phyloP scores from a whole-genome alignment of 1,284 basidiomycete genomes.

The Anthracocystis walkeri region DNA sequence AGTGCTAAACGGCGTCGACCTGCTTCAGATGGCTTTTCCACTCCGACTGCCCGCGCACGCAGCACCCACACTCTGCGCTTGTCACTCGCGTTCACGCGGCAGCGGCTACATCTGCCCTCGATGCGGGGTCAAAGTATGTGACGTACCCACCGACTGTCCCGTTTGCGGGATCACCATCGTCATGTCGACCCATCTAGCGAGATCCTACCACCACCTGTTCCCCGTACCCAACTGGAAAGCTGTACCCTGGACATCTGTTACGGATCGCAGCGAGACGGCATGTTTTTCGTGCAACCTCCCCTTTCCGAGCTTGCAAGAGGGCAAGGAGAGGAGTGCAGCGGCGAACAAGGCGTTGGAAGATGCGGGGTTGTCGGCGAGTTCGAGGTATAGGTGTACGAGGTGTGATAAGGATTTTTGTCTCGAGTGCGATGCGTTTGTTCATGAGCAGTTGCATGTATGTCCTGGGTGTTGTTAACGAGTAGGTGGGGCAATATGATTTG shows the following conservation, averaged over 20 bases:
- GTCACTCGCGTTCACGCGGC: slow-evolving; percentile 81
- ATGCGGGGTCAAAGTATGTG: slow-evolving; percentile 91
- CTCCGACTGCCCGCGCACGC: slow-evolving; percentile 58
- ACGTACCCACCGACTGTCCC: slow-evolving; percentile 97
- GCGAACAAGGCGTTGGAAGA: slow-evolving; percentile 33
- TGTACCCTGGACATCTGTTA: slow-evolving; percentile 70
- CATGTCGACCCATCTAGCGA: slow-evolving; percentile 92
- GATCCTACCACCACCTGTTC: slow-evolving; percentile 94
- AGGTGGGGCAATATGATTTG: no score
- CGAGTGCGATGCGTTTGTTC: slow-evolving; percentile 67
- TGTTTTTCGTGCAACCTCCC: slow-evolving; percentile 55
- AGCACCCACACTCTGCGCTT: slow-evolving; percentile 76
- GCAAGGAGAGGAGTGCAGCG: slow-evolving; percentile 14
- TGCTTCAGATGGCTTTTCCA: slow-evolving; percentile 99
- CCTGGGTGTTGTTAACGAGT: slow-evolving; percentile 60
- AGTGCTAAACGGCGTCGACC: slow-evolving; percentile 71
- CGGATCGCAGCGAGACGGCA: neutral
- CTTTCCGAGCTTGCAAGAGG: slow-evolving; percentile 40
- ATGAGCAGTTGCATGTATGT: slow-evolving; percentile 65
- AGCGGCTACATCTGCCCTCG: slow-evolving; percentile 93
- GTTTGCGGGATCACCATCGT: slow-evolving; percentile 98
- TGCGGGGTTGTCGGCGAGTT: slow-evolving; percentile 51
- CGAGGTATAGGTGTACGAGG: slow-evolving; percentile 60
- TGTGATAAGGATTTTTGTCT: slow-evolving; percentile 64
- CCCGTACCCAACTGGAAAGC: slow-evolving; percentile 84